Evolutionary conservation across 306 rosid species (phyloP), one percentile per base, ranked within the genome.

Genomic region (Phaseolus lunatus): DNA sequence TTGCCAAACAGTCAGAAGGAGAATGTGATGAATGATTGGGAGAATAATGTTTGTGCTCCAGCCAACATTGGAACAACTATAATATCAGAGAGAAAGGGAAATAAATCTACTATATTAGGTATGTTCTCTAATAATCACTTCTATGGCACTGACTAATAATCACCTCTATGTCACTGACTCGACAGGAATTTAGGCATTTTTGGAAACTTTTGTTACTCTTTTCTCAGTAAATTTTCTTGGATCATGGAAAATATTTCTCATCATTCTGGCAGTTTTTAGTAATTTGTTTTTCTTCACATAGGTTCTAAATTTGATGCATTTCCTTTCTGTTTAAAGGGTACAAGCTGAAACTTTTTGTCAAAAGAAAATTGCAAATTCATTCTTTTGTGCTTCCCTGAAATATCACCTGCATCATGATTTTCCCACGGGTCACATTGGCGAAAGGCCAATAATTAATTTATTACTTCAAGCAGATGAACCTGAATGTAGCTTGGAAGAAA

Each of bases 51-150:
- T 61, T 82, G 66, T 73, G 35, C 54, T 61, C 74, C 64, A 9
- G 58, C 37, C 76, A 74, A 84, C 77, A n/a, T 50, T 16, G 76
- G 49, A 74, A 65, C 81, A 24, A 18, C 73, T 80, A 73, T 70
- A 63, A 71, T 73, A 58, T 77, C 78, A 54, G 77, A 70, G 67
- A 80, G 67, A 15, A 80, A 66, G 77, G 84, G 81, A 52, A 78
- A 76, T 39, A 63, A 76, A 23, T 52, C 49, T 74, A 68, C 83
- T 35, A 33, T 82, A 44, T 66, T 83, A 74, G 90, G 93, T 90
- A 59, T 66, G 69, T 85, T 49, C 72, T 80, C 39, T 71, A 41
- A 41, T 80, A 14, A 72, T 52, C 7, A n/a, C n/a, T n/a, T n/a
- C n/a, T n/a, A n/a, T n/a, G n/a, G n/a, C n/a, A n/a, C n/a, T n/a